phyloP scores from a whole-genome alignment of 2,329 filamentous ascomycete species.

The Phyllosticta citribraziliensis region DNA sequence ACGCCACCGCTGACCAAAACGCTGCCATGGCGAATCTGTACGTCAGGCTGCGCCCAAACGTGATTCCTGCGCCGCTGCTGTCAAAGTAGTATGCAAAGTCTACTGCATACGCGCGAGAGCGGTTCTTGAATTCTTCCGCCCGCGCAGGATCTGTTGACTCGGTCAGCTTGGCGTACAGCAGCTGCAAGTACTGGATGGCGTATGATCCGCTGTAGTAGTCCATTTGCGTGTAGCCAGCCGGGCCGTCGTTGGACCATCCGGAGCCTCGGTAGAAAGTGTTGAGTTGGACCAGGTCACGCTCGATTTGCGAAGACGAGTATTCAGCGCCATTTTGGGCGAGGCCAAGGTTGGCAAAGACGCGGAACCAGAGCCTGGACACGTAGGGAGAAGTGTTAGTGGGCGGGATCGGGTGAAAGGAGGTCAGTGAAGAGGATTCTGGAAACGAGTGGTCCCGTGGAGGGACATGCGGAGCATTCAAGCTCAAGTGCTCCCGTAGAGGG shows the following conservation, averaged over 20 bases:
- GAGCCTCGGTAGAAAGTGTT: slow-evolving; percentile 74
- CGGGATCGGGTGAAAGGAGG: slow-evolving; percentile 35
- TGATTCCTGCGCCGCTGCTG: slow-evolving; percentile 58
- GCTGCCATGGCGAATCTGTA: slow-evolving; percentile 82
- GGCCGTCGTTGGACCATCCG: slow-evolving; percentile 76
- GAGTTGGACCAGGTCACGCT: slow-evolving; percentile 66
- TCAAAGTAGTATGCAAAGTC: slow-evolving; percentile 72
- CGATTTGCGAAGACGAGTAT: slow-evolving; percentile 59
- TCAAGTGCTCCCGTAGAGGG: too few relatives aligned
- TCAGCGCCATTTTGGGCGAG: slow-evolving; percentile 64
- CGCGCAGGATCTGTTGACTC: slow-evolving; percentile 54
- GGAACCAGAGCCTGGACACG: slow-evolving; percentile 55
- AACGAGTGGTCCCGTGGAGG: not conserved
- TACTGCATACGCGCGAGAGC: slow-evolving; percentile 56
- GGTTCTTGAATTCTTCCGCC: slow-evolving; percentile 58
- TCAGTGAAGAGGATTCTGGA: not conserved
- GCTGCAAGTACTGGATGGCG: slow-evolving; percentile 70
- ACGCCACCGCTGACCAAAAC: slow-evolving; percentile 71
- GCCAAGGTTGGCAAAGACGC: slow-evolving; percentile 73
- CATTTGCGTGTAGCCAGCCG: slow-evolving; percentile 71
- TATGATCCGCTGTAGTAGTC: slow-evolving; percentile 79
- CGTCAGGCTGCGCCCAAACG: slow-evolving; percentile 67
- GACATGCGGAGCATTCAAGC: not conserved
- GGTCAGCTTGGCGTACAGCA: slow-evolving; percentile 65
- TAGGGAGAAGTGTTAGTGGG: slow-evolving; percentile 33